Evolutionary conservation across 768 basidiomycete species (phyloP), one percentile per base, ranked within the genome.

Genomic region (Phallus indusiatus): DNA sequence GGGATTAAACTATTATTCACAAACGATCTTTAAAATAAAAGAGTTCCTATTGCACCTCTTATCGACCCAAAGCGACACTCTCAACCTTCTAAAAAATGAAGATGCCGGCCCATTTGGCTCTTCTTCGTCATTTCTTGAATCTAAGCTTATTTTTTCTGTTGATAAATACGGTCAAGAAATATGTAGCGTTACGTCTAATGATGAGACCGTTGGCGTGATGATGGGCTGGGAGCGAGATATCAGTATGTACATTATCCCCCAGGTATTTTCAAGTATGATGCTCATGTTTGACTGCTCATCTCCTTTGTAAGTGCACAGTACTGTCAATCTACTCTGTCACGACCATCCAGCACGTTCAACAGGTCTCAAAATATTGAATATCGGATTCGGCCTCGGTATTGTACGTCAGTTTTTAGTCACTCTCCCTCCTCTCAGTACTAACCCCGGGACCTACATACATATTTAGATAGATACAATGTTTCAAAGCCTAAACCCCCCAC

Each of bases 191-290:
- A 72, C 78, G 60, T 75, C 79, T 1, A 83, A 82, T 28, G 76
- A 72, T 7, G 85, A 86, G 63, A 87, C 93, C 60, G 81, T 94
- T n/a, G 92, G 93, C 12, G 95, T 99, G 5, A 99, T 99, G 96
- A 99, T 99, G 96, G 92, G 94, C 1, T 99, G 96, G 96, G 96
- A 99, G 70, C 72, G 74, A 49, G 78, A 73, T 8, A 90, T 98
- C 66, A 98, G 83, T 85, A 64, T 69, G 75, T 72, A 2, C 22
- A 50, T 24, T 55, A 4, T 28, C 1, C 28, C 14, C 22, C 47
- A 12, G 17, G 18, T 5, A 16, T 42, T 11, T n/a, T 37, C 36
- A 37, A 4, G 12, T 51, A 14, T 8, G 5, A 6, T 21, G 10
- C 55, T 56, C 5, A 10, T 50, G 16, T 20, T 22, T 14, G 34